These are phyloP conservation scores for Apium graveolens DNA, from an alignment of 129 eudicot species.

Conservation along the genomic window DNA sequence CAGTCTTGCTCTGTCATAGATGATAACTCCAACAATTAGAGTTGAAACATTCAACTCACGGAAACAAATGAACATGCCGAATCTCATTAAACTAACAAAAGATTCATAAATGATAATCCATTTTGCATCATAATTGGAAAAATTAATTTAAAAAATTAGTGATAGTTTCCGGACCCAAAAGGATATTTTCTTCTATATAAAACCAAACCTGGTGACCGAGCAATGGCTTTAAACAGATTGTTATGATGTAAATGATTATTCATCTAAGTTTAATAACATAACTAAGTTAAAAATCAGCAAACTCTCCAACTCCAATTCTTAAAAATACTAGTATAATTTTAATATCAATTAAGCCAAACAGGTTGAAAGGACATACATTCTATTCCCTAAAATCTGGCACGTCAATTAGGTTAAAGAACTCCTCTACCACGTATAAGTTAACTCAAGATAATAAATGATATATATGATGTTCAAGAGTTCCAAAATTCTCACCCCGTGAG, in stretches of 20 bases:
- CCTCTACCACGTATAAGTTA: neutral
- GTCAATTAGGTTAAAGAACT: neutral
- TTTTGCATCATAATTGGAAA: neutral
- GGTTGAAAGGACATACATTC: neutral
- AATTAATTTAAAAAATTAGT: neutral
- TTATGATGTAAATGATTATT: neutral
- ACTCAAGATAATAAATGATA: neutral
- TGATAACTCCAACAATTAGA: conserved; percentile 7
- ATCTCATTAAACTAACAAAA: neutral
- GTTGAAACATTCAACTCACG: neutral
- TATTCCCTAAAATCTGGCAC: neutral
- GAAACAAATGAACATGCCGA: neutral
- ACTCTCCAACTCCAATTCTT: neutral
- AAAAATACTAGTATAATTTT: neutral
- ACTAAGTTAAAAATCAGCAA: neutral
- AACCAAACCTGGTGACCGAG: neutral
- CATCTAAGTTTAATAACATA: neutral
- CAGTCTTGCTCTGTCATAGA: conserved; percentile 53
- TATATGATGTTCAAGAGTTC: neutral
- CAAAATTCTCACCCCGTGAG: conserved; percentile 42
- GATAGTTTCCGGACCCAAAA: neutral
- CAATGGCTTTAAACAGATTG: neutral
- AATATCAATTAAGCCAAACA: neutral
- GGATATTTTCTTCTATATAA: neutral
- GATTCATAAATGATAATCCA: neutral